phyloP scores from a whole-genome alignment of 2,329 filamentous ascomycete species.

The Aspergillus ochraceus region DNA sequence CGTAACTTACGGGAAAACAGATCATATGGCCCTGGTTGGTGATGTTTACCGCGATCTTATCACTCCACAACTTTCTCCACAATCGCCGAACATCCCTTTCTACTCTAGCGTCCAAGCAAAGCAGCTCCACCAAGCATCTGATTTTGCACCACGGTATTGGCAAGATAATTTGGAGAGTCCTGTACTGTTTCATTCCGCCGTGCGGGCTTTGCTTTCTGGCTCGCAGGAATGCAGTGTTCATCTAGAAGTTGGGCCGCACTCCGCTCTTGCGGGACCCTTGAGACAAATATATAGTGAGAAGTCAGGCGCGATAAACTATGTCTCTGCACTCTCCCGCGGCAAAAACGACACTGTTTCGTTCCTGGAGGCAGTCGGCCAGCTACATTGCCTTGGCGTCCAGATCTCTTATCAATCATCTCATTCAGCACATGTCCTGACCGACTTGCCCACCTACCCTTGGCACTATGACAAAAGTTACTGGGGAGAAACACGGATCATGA shows the following conservation, averaged over 20 bases:
- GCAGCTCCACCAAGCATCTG: neutral
- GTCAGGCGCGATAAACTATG: neutral
- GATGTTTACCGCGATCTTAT: neutral
- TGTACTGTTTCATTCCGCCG: neutral
- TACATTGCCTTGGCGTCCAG: neutral
- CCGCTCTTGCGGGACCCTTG: neutral
- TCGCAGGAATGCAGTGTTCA: neutral
- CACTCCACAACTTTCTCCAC: neutral
- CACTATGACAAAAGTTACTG: constrained; percentile 3
- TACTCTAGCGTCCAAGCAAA: neutral
- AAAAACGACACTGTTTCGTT: neutral
- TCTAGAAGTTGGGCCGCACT: constrained; percentile 3
- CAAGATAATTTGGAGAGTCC: neutral
- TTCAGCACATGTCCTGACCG: neutral
- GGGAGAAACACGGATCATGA: constrained; percentile 4
- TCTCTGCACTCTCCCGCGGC: neutral
- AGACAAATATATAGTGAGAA: neutral
- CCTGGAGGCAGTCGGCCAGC: neutral
- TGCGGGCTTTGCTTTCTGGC: neutral
- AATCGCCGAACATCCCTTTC: neutral
- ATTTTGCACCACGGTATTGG: neutral
- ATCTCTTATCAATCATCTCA: neutral
- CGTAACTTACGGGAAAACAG: neutral
- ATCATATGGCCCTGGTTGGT: neutral
- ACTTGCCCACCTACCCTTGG: constrained; percentile 9